phyloP scores from a whole-genome alignment of 352 stramenopile genomes.

The Chrysophaeum taylorii region DNA sequence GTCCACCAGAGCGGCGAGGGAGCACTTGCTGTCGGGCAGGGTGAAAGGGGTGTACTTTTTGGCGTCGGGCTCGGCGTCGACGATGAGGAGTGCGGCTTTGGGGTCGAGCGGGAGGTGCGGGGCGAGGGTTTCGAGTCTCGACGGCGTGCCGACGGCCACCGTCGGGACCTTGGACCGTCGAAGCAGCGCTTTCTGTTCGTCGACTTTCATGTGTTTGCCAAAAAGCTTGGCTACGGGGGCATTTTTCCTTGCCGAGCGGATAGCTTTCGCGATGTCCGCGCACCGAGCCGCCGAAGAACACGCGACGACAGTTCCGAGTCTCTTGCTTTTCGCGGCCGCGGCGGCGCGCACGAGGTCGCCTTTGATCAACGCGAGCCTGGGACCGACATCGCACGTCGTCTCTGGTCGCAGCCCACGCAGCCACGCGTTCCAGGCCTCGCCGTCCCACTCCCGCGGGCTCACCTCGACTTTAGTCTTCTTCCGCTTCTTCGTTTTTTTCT shows the following conservation, averaged over 20 bases:
- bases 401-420: too few relatives aligned
- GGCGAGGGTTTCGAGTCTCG: neutral
- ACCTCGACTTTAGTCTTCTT: too few relatives aligned
- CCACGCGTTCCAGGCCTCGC: too few relatives aligned
- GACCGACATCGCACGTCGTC: too few relatives aligned
- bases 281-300: neutral
- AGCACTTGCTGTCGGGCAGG: neutral
- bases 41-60: slow-evolving; percentile 2
- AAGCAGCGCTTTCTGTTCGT: neutral
- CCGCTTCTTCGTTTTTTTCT: too few relatives aligned
- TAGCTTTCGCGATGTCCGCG: neutral
- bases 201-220: neutral
- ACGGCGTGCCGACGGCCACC: neutral
- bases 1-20: neutral
- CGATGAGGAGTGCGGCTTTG: neutral
- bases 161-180: neutral
- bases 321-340: too few relatives aligned
- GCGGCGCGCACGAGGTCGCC: too few relatives aligned
- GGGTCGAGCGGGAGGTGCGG: neutral
- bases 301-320: too few relatives aligned
- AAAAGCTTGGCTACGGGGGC: neutral
- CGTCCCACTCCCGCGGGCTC: too few relatives aligned
- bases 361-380: too few relatives aligned
- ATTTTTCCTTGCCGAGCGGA: neutral
- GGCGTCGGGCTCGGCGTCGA: neutral